Percentiles rank a stretch among this genome's conserved stretches.
Conservation (phyloP, 2,329 filamentous ascomycete genomes). For the Fusarium avenaceum region DNA sequence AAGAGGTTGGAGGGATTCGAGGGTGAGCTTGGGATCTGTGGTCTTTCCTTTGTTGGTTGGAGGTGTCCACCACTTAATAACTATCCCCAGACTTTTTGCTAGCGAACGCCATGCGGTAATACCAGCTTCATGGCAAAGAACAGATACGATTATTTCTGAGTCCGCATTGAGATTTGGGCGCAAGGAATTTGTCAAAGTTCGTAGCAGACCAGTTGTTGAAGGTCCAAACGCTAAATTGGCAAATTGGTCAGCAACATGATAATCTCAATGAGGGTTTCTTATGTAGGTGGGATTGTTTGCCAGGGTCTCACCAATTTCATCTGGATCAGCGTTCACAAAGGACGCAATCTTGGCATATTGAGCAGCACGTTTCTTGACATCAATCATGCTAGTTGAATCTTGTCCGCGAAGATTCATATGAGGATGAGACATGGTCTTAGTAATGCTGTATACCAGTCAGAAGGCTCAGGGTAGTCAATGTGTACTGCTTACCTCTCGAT, state of each 20-base stretch:
- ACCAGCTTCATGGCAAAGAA: slow-evolving; percentile 22
- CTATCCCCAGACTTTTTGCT: slow-evolving; percentile 20
- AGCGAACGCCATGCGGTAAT: slow-evolving; percentile 19
- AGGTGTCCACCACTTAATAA: slow-evolving; percentile 26
- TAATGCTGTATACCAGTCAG: not conserved
- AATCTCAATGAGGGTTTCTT: too few relatives aligned
- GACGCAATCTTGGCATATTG: slow-evolving; percentile 2
- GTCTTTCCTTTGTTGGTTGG: not conserved
- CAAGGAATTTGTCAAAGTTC: slow-evolving; percentile 4
- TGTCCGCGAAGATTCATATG: slow-evolving; percentile 8
- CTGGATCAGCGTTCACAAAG: slow-evolving; percentile 4
- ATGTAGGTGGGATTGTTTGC: not conserved
- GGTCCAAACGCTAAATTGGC: not conserved
- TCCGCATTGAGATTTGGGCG: slow-evolving; percentile 3
- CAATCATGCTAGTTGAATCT: not conserved
- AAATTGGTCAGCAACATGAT: not conserved
- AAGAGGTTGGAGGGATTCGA: slow-evolving; percentile 1
- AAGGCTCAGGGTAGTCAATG: not conserved
- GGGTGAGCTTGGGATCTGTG: slow-evolving; percentile 7
- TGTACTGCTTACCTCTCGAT: not conserved
- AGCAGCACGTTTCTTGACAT: slow-evolving; percentile 1
- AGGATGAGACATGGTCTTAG: slow-evolving; percentile 6
- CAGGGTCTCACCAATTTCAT: slow-evolving; percentile 2
- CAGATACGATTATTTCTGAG: slow-evolving; percentile 6
- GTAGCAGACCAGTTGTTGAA: slow-evolving; percentile 2